Conservation (phyloP, 2,329 filamentous ascomycete genomes). For the Cercospora janseana region DNA sequence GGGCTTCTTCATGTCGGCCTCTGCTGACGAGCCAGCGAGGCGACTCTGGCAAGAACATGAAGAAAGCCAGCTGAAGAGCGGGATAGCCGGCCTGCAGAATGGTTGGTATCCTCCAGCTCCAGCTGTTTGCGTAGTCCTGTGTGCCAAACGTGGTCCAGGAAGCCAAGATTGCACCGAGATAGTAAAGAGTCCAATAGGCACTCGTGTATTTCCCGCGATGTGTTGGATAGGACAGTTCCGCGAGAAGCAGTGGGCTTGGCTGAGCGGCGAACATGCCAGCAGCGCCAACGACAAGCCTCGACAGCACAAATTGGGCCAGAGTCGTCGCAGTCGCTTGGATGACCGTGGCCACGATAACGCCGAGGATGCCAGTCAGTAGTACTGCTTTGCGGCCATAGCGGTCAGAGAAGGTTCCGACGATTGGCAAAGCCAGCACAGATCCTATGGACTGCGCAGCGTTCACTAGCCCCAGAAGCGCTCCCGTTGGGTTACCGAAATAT, state of each 20-base stretch:
- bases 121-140: constrained; percentile 28
- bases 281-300: constrained; percentile 22
- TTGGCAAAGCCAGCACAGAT: constrained; percentile 41
- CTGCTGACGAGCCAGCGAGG: constrained; percentile 31
- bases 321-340: constrained; percentile 35
- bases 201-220: constrained; percentile 26
- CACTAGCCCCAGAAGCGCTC: constrained; percentile 41
- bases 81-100: constrained; percentile 50
- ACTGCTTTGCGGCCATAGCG: constrained; percentile 43
- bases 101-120: constrained; percentile 52
- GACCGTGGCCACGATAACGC: constrained; percentile 37
- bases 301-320: constrained; percentile 27
- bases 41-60: constrained; percentile 22
- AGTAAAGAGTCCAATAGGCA: constrained; percentile 26
- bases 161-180: constrained; percentile 26
- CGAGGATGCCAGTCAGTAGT: constrained; percentile 37
- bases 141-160: constrained; percentile 27
- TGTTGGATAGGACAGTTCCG: constrained; percentile 27
- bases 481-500: constrained; percentile 43
- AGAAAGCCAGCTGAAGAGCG: constrained; percentile 40
- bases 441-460: constrained; percentile 43
- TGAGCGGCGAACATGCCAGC: constrained; percentile 29
- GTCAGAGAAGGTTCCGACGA: constrained; percentile 43
- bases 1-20: constrained; percentile 31
- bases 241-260: constrained; percentile 25